Base-by-base conservation (phyloP, 148 eudicot genomes). In the Heliamphora exappendiculata region DNA sequence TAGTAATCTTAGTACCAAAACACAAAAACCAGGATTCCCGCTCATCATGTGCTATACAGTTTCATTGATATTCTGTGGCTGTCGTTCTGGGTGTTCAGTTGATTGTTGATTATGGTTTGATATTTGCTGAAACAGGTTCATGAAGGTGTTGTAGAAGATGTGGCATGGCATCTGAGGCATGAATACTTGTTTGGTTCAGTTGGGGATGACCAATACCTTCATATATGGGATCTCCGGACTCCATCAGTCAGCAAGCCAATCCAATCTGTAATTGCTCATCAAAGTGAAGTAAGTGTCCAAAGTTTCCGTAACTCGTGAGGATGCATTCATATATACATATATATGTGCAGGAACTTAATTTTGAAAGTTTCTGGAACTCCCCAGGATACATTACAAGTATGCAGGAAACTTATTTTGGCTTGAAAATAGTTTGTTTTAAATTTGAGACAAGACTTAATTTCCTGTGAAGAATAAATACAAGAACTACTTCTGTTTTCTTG, bases 221-320 rank as follows among this genome's bases (percentile, higher is more conserved):
- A 85, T 66, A 81, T 92, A 75, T 94, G 98, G 95, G 98, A 94
- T 82, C 91, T 88, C 34, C 88, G 98, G 51, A 74, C 80, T 83
- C 91, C 93, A 65, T 79, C 88, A 54, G 91, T 66, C 49, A 83
- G 73, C 85, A 91, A 94, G 84, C 98, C 98, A 76, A 82, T 79
- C 41, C 97, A 91, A 83, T 87, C 91, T 72, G 95, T 91, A 28
- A 59, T 89, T 83, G 98, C 95, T 80, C 98, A 94, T 89, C 86
- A 88, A 72, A 89, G 94, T 81, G 98, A 89, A 91, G 98, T 91
- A 37, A 67, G 82, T 54, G 28, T 70, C 20, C 34, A 62, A 28
- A 57, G 24, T 73, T 71, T 37, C 58, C 59, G 3, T n/a, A 44
- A 44, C 13, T 42, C 70, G 28, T 54, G 54, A 34, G 20, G 7